Base-by-base conservation (phyloP, 495 filamentous ascomycete genomes). In the Penicillium ucsense region DNA sequence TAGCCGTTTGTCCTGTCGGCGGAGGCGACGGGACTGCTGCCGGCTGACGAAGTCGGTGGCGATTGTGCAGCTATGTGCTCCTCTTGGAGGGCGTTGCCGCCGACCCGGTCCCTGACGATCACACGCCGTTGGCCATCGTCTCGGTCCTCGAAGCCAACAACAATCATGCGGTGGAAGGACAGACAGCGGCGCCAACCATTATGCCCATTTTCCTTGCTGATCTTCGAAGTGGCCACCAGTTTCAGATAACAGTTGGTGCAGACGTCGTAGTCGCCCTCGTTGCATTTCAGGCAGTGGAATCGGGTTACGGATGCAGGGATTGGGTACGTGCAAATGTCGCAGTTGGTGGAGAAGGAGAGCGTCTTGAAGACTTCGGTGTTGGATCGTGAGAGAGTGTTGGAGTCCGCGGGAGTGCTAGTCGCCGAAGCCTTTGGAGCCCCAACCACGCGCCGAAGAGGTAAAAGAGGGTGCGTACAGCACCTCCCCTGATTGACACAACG, bases 121-220 rank as follows among this genome's bases (percentile, higher is more conserved):
- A 78, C 56, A 4, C 83, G 65, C 42, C 76, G 60, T 51, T 83
- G 84, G 8, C 76, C 75, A 20, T 74, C 74, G 20, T 70, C 64
- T 12, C 63, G 60, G 48, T 88, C 82, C 47, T 82, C 68, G 56
- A 86, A 94, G 2, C 78, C 81, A 4, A 89, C 67, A n/a, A 92
- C 66, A 0, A 83, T 79, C 86, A 95, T 92, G 6, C 89, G 78
- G 58, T 95, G 89, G n/a, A 85, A 85, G 35, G 70, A 62, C 0
- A 79, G 69, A 57, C 89, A 95, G 28, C 86, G 76, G 7, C 89
- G 76, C 89, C 89, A 95, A 4, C 89, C 89, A 29, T 65, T 70
- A 44, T 77, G 72, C 0, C 89, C 88, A 52, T 94, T 86, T 50
- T 89, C 86, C 9, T 70, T 65, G 52, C 75, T 78, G 50, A 95